A percentile compares a stretch with the other conserved stretches of the same genome.
These are phyloP conservation scores for Closterium sp. DNA, from an alignment of 139 green algal genomes.

Conservation along the genomic window DNA sequence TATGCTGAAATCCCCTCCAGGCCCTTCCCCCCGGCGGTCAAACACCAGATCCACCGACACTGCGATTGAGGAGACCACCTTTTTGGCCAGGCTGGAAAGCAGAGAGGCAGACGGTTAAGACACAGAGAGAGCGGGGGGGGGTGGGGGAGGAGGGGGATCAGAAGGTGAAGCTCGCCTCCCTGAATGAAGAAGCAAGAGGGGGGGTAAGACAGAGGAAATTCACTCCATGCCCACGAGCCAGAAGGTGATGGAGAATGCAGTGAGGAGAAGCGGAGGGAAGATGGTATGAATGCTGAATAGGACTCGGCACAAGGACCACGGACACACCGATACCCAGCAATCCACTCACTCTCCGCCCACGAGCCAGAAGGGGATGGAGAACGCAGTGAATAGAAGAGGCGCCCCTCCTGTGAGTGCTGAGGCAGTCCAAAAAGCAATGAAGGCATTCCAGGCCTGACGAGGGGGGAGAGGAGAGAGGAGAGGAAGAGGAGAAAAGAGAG, in stretches of 20 bases:
- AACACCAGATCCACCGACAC: too few relatives aligned
- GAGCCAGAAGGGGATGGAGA: conserved; percentile 91
- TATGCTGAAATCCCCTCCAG: not conserved
- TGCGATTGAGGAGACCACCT: too few relatives aligned
- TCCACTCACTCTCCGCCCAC: conserved; percentile 74
- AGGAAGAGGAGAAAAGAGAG: not conserved
- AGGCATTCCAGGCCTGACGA: conserved; percentile 44
- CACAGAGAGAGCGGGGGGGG: too few relatives aligned
- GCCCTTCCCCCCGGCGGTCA: too few relatives aligned
- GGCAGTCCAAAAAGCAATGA: conserved; percentile 42
- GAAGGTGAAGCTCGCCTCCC: too few relatives aligned
- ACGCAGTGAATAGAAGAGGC: conserved; percentile 76
- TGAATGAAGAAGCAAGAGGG: too few relatives aligned
- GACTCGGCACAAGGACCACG: too few relatives aligned
- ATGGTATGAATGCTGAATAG: not conserved
- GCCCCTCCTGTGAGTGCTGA: conserved; percentile 59
- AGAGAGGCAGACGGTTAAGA: too few relatives aligned
- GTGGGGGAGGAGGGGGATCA: too few relatives aligned
- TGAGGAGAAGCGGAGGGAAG: conserved; percentile 66
- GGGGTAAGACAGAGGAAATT: conserved; percentile 65
- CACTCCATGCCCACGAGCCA: conserved; percentile 80
- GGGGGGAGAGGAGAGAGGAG: not conserved
- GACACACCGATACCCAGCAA: conserved; percentile 21
- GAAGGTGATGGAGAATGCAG: conserved; percentile 86
- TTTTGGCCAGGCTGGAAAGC: too few relatives aligned